These are phyloP conservation scores for Pyrus pyrifolia DNA, from an alignment of 306 rosid species.

Conservation along the genomic window DNA sequence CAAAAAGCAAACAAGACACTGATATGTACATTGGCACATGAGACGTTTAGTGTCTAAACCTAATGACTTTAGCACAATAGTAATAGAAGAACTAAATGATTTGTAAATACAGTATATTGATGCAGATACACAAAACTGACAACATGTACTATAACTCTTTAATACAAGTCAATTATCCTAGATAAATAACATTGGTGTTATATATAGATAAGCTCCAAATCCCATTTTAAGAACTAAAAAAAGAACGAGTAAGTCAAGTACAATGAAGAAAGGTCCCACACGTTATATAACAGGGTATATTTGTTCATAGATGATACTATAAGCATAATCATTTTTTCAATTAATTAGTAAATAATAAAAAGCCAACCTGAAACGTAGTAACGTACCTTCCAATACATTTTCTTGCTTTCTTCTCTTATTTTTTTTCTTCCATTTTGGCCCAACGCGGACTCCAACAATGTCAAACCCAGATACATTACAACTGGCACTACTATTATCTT, in stretches of 20 bases:
- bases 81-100: no score
- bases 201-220: neutral
- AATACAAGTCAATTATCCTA: no score
- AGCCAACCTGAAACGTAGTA: neutral
- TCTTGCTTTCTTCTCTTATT: no score
- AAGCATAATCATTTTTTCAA: neutral
- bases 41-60: no score
- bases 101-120: no score
- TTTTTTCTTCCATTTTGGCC: no score
- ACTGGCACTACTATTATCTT: neutral
- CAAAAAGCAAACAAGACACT: no score
- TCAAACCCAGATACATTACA: constrained; percentile 12
- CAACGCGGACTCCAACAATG: neutral
- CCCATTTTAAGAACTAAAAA: neutral
- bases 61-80: no score
- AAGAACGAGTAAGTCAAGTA: neutral
- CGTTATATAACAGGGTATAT: neutral
- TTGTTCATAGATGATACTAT: neutral
- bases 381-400: neutral
- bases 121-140: no score
- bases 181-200: neutral
- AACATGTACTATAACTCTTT: no score
- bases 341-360: neutral
- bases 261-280: constrained; percentile 9
- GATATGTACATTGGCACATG: no score